Conservation (phyloP, 768 basidiomycete species). For the Mycena maculata region DNA sequence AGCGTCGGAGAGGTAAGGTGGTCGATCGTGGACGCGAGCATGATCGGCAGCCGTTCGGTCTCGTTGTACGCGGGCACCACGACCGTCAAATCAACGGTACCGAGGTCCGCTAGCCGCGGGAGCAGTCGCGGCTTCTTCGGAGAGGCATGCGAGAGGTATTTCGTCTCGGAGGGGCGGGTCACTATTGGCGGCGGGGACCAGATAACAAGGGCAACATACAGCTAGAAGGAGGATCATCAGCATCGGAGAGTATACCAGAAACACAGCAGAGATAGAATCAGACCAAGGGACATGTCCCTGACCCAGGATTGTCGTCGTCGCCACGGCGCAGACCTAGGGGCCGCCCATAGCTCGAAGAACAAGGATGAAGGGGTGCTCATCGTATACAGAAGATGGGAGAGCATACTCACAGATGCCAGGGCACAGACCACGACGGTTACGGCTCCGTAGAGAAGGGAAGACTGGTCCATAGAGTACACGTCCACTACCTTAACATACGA, state of each 20-base stretch:
- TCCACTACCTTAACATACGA: constrained; percentile 30
- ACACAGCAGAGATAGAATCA: constrained; percentile 40
- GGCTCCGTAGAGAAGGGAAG: constrained; percentile 51
- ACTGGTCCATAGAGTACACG: constrained; percentile 42
- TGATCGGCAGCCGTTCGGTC: constrained; percentile 79
- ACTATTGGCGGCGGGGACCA: constrained; percentile 80
- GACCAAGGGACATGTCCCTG: constrained; percentile 56
- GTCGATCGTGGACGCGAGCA: constrained; percentile 82
- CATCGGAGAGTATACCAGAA: constrained; percentile 7
- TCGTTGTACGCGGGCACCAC: constrained; percentile 96
- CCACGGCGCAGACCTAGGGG: constrained; percentile 62
- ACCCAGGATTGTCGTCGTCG: constrained; percentile 72
- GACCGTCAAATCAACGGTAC: constrained; percentile 78
- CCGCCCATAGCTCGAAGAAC: constrained; percentile 87
- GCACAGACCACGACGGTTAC: constrained; percentile 46
- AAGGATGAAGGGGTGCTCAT: constrained; percentile 89
- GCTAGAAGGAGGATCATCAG: constrained; percentile 53
- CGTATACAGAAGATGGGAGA: constrained; percentile 40
- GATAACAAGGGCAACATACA: constrained; percentile 75
- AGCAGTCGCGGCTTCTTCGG: constrained; percentile 67
- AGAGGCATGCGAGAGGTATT: constrained; percentile 69
- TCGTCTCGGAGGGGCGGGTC: constrained; percentile 74
- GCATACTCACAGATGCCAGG: constrained; percentile 52
- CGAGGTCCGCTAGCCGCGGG: constrained; percentile 63
- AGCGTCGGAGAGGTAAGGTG: constrained; percentile 61